Conservation (phyloP, 106 monocot species). For the Dioscorea alata region DNA sequence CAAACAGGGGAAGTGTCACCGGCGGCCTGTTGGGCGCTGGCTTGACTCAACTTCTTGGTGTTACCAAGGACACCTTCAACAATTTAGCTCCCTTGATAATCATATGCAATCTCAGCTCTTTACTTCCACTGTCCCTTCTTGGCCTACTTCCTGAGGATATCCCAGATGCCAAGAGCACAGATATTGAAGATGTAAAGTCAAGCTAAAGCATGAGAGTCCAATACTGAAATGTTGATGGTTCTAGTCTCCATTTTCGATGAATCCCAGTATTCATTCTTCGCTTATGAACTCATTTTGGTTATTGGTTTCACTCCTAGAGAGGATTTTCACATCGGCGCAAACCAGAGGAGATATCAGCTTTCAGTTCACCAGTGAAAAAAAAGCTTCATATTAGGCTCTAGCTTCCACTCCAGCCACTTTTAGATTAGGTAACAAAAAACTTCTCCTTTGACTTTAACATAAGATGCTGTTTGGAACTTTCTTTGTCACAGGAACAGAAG, state of each 20-base stretch:
- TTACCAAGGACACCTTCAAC: constrained; percentile 72
- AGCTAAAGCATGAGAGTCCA: constrained; percentile 20
- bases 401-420: no score
- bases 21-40: constrained; percentile 93
- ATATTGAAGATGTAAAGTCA: constrained; percentile 24
- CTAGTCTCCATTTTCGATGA: not conserved
- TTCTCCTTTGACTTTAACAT: no score
- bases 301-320: not conserved
- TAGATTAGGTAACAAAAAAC: no score
- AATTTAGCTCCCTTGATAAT: constrained; percentile 66
- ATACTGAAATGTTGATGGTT: not conserved
- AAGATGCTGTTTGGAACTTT: no score
- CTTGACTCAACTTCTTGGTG: constrained; percentile 72
- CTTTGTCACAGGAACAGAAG: no score
- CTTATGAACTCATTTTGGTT: not conserved
- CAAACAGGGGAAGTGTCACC: constrained; percentile 77
- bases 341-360: not conserved
- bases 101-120: constrained; percentile 87
- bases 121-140: constrained; percentile 83
- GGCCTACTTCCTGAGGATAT: constrained; percentile 65
- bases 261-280: not conserved
- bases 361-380: not conserved
- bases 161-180: constrained; percentile 26
- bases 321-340: not conserved
- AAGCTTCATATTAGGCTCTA: not conserved